A percentile compares a stretch with the other conserved stretches of the same genome.
Evolutionary conservation across 2,329 filamentous ascomycete species (phyloP).

Genomic region (Macrophomina phaseolina): DNA sequence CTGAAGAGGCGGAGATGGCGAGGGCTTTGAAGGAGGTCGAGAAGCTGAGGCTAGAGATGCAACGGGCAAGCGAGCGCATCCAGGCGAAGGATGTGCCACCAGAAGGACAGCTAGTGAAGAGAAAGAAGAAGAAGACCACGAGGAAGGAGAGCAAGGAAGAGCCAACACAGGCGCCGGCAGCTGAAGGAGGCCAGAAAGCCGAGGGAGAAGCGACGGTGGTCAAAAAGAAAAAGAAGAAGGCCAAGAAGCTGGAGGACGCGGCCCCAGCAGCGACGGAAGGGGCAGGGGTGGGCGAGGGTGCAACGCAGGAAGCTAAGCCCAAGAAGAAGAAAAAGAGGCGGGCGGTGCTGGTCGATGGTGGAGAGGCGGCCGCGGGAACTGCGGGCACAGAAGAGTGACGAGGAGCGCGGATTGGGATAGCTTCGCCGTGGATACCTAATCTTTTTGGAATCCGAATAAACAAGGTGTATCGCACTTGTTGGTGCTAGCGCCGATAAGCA

Average conservation of each 20-base stretch:
- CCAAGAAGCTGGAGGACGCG: constrained; percentile 33
- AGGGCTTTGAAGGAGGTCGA: constrained; percentile 90
- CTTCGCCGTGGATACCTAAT: background rate
- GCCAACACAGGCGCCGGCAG: background rate
- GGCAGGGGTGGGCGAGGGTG: constrained; percentile 28
- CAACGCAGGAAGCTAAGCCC: constrained; percentile 31
- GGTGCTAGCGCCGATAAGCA: no score
- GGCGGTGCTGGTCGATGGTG: constrained; percentile 34
- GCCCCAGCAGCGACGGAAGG: constrained; percentile 30
- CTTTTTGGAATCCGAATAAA: background rate
- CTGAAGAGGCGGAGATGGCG: constrained; percentile 87
- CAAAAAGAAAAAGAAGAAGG: constrained; percentile 52
- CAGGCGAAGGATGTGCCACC: constrained; percentile 71
- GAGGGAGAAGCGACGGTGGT: constrained; percentile 27
- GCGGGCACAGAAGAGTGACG: background rate
- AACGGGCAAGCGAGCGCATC: constrained; percentile 76
- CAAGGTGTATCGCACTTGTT: background rate
- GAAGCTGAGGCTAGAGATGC: constrained; percentile 85
- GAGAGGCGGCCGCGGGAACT: background rate
- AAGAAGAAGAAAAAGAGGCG: constrained; percentile 52
- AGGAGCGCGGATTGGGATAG: background rate
- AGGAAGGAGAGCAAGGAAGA: constrained; percentile 61
- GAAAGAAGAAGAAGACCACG: constrained; percentile 62
- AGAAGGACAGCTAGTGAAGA: constrained; percentile 69
- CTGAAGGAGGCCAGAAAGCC: constrained; percentile 30